phyloP scores from a whole-genome alignment of 345 rosid species.

The Dipteronia sinensis region DNA sequence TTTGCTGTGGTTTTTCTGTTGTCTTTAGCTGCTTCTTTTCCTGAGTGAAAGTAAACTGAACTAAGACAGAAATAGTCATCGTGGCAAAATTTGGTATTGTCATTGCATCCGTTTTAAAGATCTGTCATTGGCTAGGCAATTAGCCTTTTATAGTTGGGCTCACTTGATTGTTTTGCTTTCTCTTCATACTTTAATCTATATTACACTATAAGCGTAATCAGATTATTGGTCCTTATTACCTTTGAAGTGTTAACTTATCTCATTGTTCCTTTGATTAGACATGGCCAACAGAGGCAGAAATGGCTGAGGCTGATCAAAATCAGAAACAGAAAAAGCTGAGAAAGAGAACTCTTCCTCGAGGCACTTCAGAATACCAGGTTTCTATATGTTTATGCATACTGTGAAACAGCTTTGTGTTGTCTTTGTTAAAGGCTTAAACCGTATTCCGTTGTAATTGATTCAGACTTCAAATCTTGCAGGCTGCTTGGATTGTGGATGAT shows the following conservation, averaged over 20 bases:
- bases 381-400: background rate
- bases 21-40: background rate
- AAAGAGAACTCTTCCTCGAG: conserved; percentile 73
- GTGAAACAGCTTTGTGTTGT: background rate
- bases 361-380: conserved; percentile 98
- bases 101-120: background rate
- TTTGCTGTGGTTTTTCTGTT: conserved; percentile 3
- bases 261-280: conserved; percentile 54
- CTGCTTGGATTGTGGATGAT: conserved; percentile 93
- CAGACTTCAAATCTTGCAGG: conserved; percentile 45
- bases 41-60: conserved; percentile 7
- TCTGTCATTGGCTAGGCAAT: background rate
- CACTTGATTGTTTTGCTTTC: background rate
- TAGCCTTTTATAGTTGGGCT: background rate
- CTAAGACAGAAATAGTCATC: background rate
- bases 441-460: conserved; percentile 3
- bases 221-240: conserved; percentile 5
- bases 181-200: background rate
- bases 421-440: background rate
- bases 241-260: background rate
- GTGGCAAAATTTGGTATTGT: background rate
- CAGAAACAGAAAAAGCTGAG: conserved; percentile 55
- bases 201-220: background rate
- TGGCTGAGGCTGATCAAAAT: conserved; percentile 76
- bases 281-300: conserved; percentile 96